phyloP scores from a whole-genome alignment of 2,329 filamentous ascomycete genomes.

The Phialemonium atrogriseum region DNA sequence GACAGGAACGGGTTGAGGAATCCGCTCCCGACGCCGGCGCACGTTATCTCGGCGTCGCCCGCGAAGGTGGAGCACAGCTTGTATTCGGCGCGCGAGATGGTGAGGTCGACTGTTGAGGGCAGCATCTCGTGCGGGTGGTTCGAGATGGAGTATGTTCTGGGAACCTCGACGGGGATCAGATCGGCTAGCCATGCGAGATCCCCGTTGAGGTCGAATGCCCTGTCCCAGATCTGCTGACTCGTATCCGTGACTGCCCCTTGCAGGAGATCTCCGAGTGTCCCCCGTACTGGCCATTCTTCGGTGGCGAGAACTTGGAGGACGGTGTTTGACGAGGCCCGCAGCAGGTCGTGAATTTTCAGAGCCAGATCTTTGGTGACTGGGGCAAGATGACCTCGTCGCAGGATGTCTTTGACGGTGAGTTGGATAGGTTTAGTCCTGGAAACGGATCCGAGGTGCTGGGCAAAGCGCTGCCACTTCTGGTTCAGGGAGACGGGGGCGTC shows the following conservation, averaged over 20 bases:
- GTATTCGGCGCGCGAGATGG: conserved; percentile 42
- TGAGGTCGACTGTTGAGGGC: conserved; percentile 41
- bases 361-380: conserved; percentile 43
- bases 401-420: conserved; percentile 38
- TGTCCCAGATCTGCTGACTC: conserved; percentile 39
- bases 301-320: conserved; percentile 40
- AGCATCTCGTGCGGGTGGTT: conserved; percentile 41
- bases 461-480: conserved; percentile 37
- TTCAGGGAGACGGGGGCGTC: conserved; percentile 30
- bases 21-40: conserved; percentile 41
- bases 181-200: conserved; percentile 37
- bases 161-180: conserved; percentile 39
- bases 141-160: conserved; percentile 45
- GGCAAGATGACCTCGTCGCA: conserved; percentile 41
- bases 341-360: conserved; percentile 36
- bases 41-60: conserved; percentile 19
- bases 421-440: conserved; percentile 17
- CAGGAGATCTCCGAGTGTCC: conserved; percentile 40
- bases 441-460: conserved; percentile 34
- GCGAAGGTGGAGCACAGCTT: conserved; percentile 34
- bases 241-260: conserved; percentile 40
- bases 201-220: conserved; percentile 33
- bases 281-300: conserved; percentile 42
- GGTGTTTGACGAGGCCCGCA: conserved; percentile 40
- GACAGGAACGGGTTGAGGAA: conserved; percentile 43